Evolutionary conservation across 2,329 filamentous ascomycete genomes (phyloP), one percentile per base, ranked within the genome.

Genomic region (Fusarium illudens): DNA sequence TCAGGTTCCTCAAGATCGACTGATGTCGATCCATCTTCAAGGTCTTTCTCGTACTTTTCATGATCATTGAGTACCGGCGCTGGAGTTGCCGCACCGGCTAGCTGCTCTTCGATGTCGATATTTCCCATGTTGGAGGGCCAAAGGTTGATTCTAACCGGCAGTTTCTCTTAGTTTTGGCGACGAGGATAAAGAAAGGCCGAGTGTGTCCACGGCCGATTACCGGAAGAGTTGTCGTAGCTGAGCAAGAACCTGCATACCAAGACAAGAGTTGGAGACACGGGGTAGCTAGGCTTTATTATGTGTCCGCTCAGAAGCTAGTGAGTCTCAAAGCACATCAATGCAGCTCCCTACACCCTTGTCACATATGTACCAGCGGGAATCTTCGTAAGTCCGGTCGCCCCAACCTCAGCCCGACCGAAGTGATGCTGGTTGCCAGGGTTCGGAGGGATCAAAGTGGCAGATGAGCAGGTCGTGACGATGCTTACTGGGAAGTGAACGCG

Each of bases 1-100:
- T 37, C 13, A 42, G 58, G n/a, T 6, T 71, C 69, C 10, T 74
- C 63, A 19, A 70, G 36, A 17, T 71, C 64, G 9, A 70, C 58
- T 9, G 72, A 72, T n/a, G 60, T 60, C 12, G 64, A 69, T 17
- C 61, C 72, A 8, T 64, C 58, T 27, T 74, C 72, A 3, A 72
- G 20, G n/a, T 74, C 66, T 10, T 39, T 57, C 27, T 67, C 70
- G 12, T 52, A 54, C 11, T 64, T 65, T 8, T 60, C 22, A 15
- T 57, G 32, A 6, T 66, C 58, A 7, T 51, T 13, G 8, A 34
- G 33, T 37, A 37, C 20, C 15, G 59, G 55, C 12, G 50, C 44
- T 11, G 58, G 33, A 22, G 63, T 67, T 12, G 32, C 60, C 6
- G 48, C 56, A 10, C 55, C 48, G 9, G 39, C 67, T 12, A 61